Conservation (phyloP, 2,329 filamentous ascomycete genomes). For the Colletotrichum higginsianum region DNA sequence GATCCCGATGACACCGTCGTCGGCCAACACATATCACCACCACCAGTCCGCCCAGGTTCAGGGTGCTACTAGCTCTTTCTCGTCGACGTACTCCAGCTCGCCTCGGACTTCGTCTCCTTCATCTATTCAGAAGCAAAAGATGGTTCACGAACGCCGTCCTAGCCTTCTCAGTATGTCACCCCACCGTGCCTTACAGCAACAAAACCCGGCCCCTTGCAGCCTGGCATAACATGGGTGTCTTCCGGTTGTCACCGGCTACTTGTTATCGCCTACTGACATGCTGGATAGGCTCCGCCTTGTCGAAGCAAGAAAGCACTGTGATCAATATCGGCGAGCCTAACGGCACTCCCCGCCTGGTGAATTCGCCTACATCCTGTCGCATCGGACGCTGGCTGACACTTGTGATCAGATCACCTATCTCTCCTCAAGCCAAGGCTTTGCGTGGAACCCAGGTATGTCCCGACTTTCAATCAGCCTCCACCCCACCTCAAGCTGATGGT, state of each 20-base stretch:
- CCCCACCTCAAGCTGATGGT: constrained; percentile 34
- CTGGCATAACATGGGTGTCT: neutral
- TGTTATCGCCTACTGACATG: constrained; percentile 48
- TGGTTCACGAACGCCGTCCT: constrained; percentile 69
- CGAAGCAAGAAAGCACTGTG: constrained; percentile 83
- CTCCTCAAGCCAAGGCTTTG: constrained; percentile 83
- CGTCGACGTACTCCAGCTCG: constrained; percentile 72
- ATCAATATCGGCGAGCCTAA: constrained; percentile 84
- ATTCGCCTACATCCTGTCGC: constrained; percentile 47
- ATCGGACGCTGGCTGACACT: constrained; percentile 5
- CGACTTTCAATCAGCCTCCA: neutral
- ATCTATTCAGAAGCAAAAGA: constrained; percentile 58
- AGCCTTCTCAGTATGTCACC: constrained; percentile 71
- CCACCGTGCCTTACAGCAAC: constrained; percentile 17
- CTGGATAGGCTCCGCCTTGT: constrained; percentile 76
- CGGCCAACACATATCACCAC: constrained; percentile 51
- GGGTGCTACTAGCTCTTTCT: constrained; percentile 62
- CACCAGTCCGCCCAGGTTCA: constrained; percentile 58
- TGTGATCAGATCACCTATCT: constrained; percentile 81
- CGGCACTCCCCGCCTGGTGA: constrained; percentile 79
- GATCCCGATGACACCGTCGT: constrained; percentile 68
- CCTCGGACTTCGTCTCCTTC: constrained; percentile 63
- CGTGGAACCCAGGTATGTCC: constrained; percentile 81
- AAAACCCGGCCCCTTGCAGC: constrained; percentile 8
- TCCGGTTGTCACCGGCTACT: neutral